Evolutionary conservation across 306 rosid genomes (phyloP), one percentile per base, ranked within the genome.

Genomic region (Cucumis melo): DNA sequence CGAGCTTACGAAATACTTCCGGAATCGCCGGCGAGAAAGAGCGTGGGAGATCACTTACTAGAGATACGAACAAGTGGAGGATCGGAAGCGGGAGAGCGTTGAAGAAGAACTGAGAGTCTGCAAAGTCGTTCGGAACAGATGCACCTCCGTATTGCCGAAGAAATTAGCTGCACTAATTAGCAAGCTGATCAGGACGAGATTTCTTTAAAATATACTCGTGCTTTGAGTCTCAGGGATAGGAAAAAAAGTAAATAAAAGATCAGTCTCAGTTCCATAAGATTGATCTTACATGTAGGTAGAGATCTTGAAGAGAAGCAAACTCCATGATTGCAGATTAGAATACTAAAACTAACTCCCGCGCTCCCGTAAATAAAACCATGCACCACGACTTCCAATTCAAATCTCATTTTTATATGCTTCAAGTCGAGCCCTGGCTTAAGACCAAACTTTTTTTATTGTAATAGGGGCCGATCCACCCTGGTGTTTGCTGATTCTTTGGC

Each of bases 121-220:
- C 97, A 91, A 62, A 87, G 82, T 73, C 84, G 87, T 46, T 76
- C 87, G 67, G 92, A 90, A 20, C 84, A 63, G 56, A 93, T 92
- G 90, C 96, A 93, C 80, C 98, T 77, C 83, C 83, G 93, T 68
- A 78, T 86, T 19, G 98, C 91, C 41, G 85, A 88, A 73, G 93
- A 87, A 74, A 93, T 85, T 66, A 93, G 71, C 98, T 91, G 89
- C 79, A 75, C 3, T 34, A 3, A 53, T 32, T 32, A 2, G 5
- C 4, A 36, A 23, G 55, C 5, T 68, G n/a, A n/a, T n/a, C 7
- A 46, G 14, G 46, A 29, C 36, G 63, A 23, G 27, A 16, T 44
- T 53, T 44, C 63, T 56, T 17, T 24, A 59, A 34, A 15, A 34
- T 38, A 39, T 16, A 8, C 27, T 39, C 16, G 6, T 42, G 74